Conservation (phyloP, 2,329 filamentous ascomycete species). For the Colletotrichum spinosum region DNA sequence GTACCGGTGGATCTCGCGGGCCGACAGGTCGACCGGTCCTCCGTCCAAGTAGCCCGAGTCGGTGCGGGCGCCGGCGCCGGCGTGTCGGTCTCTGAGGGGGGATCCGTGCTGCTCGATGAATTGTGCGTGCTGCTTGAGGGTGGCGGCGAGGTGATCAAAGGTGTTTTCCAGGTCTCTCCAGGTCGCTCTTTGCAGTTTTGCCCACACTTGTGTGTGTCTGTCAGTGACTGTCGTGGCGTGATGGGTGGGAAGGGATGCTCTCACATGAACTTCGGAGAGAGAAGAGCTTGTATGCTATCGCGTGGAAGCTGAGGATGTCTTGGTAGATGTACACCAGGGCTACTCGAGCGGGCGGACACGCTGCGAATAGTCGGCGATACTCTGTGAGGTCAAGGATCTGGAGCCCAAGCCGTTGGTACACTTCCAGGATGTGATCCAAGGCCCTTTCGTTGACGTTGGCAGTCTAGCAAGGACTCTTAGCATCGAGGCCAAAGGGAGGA, state of each 20-base stretch:
- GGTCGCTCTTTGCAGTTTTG: slow-evolving; percentile 23
- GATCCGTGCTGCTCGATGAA: slow-evolving; percentile 8
- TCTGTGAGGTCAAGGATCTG: slow-evolving; percentile 9
- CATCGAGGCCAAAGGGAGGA: too few species aligned
- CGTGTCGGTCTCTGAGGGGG: not conserved
- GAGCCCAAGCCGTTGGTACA: slow-evolving; percentile 27
- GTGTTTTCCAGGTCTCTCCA: slow-evolving; percentile 25
- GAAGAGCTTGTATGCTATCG: slow-evolving; percentile 20
- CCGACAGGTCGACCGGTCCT: not conserved
- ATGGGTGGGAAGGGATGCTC: not conserved
- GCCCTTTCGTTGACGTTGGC: slow-evolving; percentile 28
- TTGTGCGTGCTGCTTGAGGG: slow-evolving; percentile 10
- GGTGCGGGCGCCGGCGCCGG: not conserved
- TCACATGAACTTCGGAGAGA: slow-evolving; percentile 24
- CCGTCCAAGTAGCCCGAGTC: slow-evolving; percentile 19
- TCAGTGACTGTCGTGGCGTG: not conserved
- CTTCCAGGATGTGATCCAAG: slow-evolving; percentile 36
- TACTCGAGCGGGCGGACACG: not conserved
- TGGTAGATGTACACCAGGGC: slow-evolving; percentile 29
- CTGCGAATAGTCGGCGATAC: slow-evolving; percentile 6
- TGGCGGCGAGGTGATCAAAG: slow-evolving; percentile 10
- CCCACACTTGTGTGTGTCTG: slow-evolving; percentile 19
- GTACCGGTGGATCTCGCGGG: not conserved
- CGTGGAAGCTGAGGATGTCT: slow-evolving; percentile 27
- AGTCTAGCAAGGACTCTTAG: slow-evolving; percentile 3